A percentile compares a stretch with the other conserved stretches of the same genome.
Evolutionary conservation across 2,329 filamentous ascomycete genomes (phyloP).

Genomic region (Aspergillus calidoustus): DNA sequence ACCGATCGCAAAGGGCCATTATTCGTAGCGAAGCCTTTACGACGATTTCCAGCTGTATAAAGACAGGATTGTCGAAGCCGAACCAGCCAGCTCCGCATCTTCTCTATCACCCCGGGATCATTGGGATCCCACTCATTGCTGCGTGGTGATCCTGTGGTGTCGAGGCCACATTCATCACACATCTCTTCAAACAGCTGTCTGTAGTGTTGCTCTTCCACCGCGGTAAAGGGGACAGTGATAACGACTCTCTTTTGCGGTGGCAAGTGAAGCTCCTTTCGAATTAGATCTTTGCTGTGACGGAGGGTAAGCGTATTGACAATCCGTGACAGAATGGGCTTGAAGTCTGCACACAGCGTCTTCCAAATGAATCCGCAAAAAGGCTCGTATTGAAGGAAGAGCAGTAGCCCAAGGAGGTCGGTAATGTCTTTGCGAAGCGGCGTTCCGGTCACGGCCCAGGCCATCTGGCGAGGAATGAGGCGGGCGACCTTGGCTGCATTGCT

Average conservation of each 20-base stretch:
- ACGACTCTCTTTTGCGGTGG: conserved; percentile 85
- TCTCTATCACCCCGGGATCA: conserved; percentile 60
- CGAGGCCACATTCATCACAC: conserved; percentile 70
- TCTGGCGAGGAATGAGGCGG: conserved; percentile 76
- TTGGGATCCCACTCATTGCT: conserved; percentile 68
- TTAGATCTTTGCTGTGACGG: conserved; percentile 81
- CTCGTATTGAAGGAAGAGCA: conserved; percentile 79
- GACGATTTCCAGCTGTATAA: conserved; percentile 74
- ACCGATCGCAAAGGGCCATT: conserved; percentile 76
- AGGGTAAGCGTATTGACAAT: conserved; percentile 76
- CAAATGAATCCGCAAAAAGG: conserved; percentile 75
- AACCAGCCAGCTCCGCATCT: conserved; percentile 79
- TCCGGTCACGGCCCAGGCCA: conserved; percentile 91
- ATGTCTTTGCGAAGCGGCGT: conserved; percentile 85
- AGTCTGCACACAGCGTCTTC: conserved; percentile 65
- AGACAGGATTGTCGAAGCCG: conserved; percentile 80
- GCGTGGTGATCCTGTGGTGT: conserved; percentile 66
- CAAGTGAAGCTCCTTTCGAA: conserved; percentile 77
- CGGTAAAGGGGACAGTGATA: conserved; percentile 86
- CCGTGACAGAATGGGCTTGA: conserved; percentile 67
- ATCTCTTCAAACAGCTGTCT: conserved; percentile 75
- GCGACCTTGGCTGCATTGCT: conserved; percentile 82
- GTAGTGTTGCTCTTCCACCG: conserved; percentile 91
- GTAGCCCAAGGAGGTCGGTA: conserved; percentile 76
- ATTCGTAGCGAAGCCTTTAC: conserved; percentile 65